Conservation (phyloP, 306 rosid genomes). For the Myrica gale region DNA sequence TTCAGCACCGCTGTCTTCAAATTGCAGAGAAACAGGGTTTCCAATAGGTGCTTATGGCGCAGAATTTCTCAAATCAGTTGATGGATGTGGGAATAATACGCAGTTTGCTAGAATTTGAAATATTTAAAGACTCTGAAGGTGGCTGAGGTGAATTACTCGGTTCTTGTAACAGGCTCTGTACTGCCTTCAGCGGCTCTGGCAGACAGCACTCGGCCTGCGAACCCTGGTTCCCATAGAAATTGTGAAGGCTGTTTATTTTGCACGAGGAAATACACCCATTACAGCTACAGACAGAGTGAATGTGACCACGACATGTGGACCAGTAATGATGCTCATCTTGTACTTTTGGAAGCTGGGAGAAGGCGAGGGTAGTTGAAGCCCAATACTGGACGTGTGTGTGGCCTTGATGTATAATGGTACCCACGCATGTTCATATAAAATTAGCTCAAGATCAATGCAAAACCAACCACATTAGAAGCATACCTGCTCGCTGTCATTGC, state of each 20-base stretch:
- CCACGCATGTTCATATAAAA: background rate
- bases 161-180: background rate
- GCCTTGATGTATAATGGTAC: too few relatives aligned
- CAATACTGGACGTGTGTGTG: too few relatives aligned
- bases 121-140: background rate
- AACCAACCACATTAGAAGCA: slow-evolving; percentile 19
- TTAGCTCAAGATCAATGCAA: background rate
- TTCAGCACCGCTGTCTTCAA: too few relatives aligned
- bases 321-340: too few relatives aligned
- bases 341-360: too few relatives aligned
- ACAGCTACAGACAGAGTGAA: too few relatives aligned
- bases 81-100: background rate
- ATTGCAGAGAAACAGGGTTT: too few relatives aligned
- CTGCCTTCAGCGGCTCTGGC: too few relatives aligned
- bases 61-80: background rate
- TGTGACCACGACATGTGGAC: too few relatives aligned
- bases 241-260: too few relatives aligned
- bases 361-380: too few relatives aligned
- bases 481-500: slow-evolving; percentile 41
- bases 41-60: background rate
- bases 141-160: background rate
- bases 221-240: background rate
- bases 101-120: background rate
- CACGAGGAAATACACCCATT: background rate
- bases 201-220: too few relatives aligned